Conservation (phyloP, 345 rosid species). For the Populus simonii region DNA sequence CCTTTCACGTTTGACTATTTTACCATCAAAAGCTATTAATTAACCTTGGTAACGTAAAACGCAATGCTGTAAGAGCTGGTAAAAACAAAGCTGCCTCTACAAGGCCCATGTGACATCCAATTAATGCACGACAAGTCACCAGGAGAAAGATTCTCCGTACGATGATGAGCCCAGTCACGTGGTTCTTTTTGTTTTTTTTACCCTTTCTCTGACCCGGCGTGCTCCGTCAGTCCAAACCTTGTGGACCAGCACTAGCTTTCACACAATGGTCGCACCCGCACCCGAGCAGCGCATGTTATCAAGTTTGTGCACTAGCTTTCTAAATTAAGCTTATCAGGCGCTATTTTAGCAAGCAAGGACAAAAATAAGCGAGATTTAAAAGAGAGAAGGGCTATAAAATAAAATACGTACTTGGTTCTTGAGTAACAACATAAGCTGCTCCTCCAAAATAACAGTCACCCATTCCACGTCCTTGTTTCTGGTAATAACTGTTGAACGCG, state of each 20-base stretch:
- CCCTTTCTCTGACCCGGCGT: conserved; percentile 1
- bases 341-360: background rate
- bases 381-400: conserved; percentile 4
- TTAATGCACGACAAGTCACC: conserved; percentile 10
- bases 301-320: background rate
- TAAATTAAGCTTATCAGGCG: background rate
- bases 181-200: background rate
- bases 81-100: background rate
- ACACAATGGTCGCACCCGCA: background rate
- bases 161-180: conserved; percentile 7
- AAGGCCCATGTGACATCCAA: background rate
- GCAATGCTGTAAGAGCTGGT: background rate
- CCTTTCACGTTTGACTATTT: too few species aligned
- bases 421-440: conserved; percentile 63
- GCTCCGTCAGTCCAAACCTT: background rate
- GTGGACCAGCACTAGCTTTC: background rate
- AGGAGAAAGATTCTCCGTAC: conserved; percentile 1
- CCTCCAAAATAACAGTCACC: conserved; percentile 80
- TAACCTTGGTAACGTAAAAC: too few species aligned
- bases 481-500: conserved; percentile 87
- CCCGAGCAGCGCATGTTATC: conserved; percentile 2
- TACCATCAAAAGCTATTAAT: background rate
- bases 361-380: background rate
- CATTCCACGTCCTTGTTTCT: conserved; percentile 55
- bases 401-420: conserved; percentile 56